These are phyloP conservation scores for Aureobasidium sp. DNA, from an alignment of 2,329 filamentous ascomycete genomes.

Conservation along the genomic window DNA sequence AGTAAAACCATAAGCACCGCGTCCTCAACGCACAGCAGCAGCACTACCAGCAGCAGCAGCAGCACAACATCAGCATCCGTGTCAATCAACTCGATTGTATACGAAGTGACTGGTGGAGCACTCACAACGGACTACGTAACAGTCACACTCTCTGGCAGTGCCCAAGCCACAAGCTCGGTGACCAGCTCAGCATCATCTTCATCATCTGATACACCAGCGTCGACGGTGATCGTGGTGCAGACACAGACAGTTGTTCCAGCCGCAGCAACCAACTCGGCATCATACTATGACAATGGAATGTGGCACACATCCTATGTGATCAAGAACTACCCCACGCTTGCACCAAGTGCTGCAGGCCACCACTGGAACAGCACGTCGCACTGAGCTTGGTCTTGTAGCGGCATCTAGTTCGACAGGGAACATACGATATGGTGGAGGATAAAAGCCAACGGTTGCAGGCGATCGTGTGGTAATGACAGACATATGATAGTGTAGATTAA, in stretches of 20 bases:
- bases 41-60: not conserved
- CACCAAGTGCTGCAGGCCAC: not conserved
- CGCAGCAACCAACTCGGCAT: conserved; percentile 13
- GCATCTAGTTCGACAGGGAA: not conserved
- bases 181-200: not conserved
- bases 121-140: conserved; percentile 1
- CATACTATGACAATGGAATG: conserved; percentile 36
- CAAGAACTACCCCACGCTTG: conserved; percentile 21
- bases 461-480: not conserved
- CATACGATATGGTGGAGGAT: not conserved
- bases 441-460: not conserved
- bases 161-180: not conserved
- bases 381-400: not conserved
- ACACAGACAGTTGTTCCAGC: conserved; percentile 4
- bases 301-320: conserved; percentile 36
- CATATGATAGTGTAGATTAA: not conserved
- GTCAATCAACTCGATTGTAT: conserved; percentile 1
- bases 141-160: not conserved
- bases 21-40: not conserved
- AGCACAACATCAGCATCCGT: not conserved
- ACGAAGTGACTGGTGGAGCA: conserved; percentile 4
- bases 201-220: not conserved
- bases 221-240: conserved; percentile 1
- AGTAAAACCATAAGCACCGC: not conserved
- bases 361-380: conserved; percentile 6